phyloP scores from a whole-genome alignment of 106 monocot genomes.

The Triglochin maritima region DNA sequence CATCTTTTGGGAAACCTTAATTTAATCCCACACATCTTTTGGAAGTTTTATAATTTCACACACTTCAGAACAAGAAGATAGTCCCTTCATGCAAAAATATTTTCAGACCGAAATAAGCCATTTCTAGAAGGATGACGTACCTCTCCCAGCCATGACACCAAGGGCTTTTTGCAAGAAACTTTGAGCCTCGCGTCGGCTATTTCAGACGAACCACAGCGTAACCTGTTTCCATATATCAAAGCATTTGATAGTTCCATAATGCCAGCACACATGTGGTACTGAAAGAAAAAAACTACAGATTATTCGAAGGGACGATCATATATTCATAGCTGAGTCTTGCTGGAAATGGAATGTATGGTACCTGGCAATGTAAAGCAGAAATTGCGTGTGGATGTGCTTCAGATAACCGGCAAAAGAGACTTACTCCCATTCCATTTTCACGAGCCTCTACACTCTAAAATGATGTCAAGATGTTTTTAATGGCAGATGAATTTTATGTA shows the following conservation, averaged over 20 bases:
- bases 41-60: too few species aligned
- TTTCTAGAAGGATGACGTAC: conserved; percentile 19
- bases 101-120: background rate
- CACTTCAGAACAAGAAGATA: background rate
- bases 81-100: background rate
- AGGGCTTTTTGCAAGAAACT: conserved; percentile 24
- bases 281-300: conserved; percentile 16
- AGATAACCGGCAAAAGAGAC: conserved; percentile 89
- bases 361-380: conserved; percentile 86
- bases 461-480: conserved; percentile 3
- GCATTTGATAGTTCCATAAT: conserved; percentile 96
- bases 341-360: conserved; percentile 11
- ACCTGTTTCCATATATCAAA: conserved; percentile 84
- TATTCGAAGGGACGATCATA: background rate
- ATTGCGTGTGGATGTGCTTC: conserved; percentile 98
- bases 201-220: conserved; percentile 82
- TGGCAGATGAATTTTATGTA: background rate
- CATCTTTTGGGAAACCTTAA: too few species aligned
- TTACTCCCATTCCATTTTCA: conserved; percentile 86
- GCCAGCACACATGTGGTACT: conserved; percentile 93
- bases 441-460: conserved; percentile 77
- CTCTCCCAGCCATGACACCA: conserved; percentile 57
- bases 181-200: conserved; percentile 69
- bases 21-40: too few species aligned
- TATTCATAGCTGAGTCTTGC: too few species aligned